Percentiles rank a stretch among this genome's conserved stretches.
Conservation (phyloP, 805 yeast species). For the Yarrowia sp. region DNA sequence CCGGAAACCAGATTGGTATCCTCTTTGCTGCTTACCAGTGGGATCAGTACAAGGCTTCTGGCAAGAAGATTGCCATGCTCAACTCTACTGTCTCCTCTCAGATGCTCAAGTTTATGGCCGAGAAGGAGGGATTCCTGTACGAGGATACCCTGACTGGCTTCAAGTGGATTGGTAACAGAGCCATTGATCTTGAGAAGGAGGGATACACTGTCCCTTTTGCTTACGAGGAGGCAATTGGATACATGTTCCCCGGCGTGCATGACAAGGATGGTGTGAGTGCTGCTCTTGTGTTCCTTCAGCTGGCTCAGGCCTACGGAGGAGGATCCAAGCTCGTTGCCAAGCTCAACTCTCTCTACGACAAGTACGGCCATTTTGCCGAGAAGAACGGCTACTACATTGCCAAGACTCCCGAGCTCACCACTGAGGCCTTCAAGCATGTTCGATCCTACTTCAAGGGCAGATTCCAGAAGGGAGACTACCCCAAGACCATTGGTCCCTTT, state of each 20-base stretch:
- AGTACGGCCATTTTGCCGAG: slow-evolving; percentile 80
- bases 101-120: slow-evolving; percentile 68
- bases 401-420: slow-evolving; percentile 52
- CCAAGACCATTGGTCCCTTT: slow-evolving; percentile 55
- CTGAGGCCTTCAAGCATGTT: slow-evolving; percentile 54
- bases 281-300: slow-evolving; percentile 67
- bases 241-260: slow-evolving; percentile 77
- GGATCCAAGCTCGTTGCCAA: slow-evolving; percentile 48
- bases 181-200: slow-evolving; percentile 61
- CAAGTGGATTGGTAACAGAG: slow-evolving; percentile 94
- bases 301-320: slow-evolving; percentile 43
- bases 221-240: slow-evolving; percentile 95
- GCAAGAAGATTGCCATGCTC: slow-evolving; percentile 52
- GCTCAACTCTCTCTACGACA: slow-evolving; percentile 56
- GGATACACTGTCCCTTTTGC: slow-evolving; percentile 82
- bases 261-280: slow-evolving; percentile 95
- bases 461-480: slow-evolving; percentile 39
- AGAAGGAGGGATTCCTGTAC: slow-evolving; percentile 55
- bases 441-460: slow-evolving; percentile 39
- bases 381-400: slow-evolving; percentile 82
- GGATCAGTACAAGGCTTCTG: slow-evolving; percentile 28
- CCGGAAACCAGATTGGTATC: slow-evolving; percentile 89
- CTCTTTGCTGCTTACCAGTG: slow-evolving; percentile 64
- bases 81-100: slow-evolving; percentile 94
- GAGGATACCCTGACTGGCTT: slow-evolving; percentile 91